Conservation (phyloP, 306 rosid species). For the Malus domestica region DNA sequence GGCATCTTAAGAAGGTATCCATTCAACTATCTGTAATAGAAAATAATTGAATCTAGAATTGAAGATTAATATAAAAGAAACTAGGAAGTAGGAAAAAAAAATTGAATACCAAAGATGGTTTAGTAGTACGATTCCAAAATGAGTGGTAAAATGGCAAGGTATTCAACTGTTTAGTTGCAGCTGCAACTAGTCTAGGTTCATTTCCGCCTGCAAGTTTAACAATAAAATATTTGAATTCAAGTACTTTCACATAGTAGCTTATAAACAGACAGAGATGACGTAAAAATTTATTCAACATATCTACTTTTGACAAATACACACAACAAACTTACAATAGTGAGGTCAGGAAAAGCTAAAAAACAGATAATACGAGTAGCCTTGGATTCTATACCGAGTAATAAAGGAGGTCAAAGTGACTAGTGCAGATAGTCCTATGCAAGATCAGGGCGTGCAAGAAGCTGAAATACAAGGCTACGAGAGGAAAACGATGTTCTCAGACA, state of each 20-base stretch:
- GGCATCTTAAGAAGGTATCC: not conserved
- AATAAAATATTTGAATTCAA: not conserved
- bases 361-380: not conserved
- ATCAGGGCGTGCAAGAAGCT: not conserved
- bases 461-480: not conserved
- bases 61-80: not conserved
- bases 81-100: constrained; percentile 6
- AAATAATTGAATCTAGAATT: not conserved
- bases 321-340: not conserved
- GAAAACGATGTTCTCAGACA: not conserved
- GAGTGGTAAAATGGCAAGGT: constrained; percentile 97
- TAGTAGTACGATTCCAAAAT: constrained; percentile 97
- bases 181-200: constrained; percentile 81
- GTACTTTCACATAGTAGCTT: not conserved
- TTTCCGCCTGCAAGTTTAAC: constrained; percentile 60
- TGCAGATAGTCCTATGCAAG: not conserved
- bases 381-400: not conserved
- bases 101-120: constrained; percentile 76
- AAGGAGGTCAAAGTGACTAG: not conserved
- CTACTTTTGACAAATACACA: not conserved
- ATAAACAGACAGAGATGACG: not conserved
- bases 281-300: not conserved
- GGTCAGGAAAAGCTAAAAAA: not conserved
- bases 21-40: not conserved
- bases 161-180: constrained; percentile 72